Conservation (phyloP, 805 yeast genomes). For the Clavispora vitiphila region DNA sequence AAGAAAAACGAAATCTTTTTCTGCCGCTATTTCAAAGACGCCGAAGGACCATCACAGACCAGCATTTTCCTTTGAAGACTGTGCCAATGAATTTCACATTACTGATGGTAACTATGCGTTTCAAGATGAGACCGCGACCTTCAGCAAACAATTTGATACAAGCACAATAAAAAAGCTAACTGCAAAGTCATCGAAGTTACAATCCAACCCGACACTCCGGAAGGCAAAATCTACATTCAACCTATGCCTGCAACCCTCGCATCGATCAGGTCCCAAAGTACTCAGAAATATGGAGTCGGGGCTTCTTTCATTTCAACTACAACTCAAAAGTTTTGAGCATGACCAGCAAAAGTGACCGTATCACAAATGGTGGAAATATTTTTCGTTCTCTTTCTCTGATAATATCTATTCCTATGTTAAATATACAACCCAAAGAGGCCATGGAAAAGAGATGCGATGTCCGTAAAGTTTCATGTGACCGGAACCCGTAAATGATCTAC, state of each 20-base stretch:
- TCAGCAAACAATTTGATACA: conserved; percentile 9
- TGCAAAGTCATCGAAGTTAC: conserved; percentile 3
- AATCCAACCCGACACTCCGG: conserved; percentile 3
- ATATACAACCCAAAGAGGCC: neutral
- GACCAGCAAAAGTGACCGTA: neutral
- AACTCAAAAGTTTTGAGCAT: neutral
- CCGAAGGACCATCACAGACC: conserved; percentile 2
- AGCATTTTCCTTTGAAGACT: conserved; percentile 12
- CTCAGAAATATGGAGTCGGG: conserved; percentile 27
- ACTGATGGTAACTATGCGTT: conserved; percentile 11
- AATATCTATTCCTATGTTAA: neutral
- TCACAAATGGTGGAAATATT: too few relatives aligned
- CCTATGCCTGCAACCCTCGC: conserved; percentile 3
- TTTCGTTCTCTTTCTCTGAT: neutral
- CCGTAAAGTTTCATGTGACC: neutral
- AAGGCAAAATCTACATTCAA: conserved; percentile 9
- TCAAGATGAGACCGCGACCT: conserved; percentile 13
- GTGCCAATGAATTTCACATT: conserved; percentile 13
- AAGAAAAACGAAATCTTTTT: neutral
- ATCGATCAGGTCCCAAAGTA: conserved; percentile 9
- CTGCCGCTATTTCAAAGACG: conserved; percentile 1
- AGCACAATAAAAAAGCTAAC: conserved; percentile 6
- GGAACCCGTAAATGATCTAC: conserved; percentile 11
- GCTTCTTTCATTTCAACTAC: conserved; percentile 21
- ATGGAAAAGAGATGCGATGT: neutral